Percentiles rank a stretch among this genome's conserved stretches.
Evolutionary conservation across 2,329 filamentous ascomycete genomes (phyloP).

Genomic region (Epichloe uncinata): DNA sequence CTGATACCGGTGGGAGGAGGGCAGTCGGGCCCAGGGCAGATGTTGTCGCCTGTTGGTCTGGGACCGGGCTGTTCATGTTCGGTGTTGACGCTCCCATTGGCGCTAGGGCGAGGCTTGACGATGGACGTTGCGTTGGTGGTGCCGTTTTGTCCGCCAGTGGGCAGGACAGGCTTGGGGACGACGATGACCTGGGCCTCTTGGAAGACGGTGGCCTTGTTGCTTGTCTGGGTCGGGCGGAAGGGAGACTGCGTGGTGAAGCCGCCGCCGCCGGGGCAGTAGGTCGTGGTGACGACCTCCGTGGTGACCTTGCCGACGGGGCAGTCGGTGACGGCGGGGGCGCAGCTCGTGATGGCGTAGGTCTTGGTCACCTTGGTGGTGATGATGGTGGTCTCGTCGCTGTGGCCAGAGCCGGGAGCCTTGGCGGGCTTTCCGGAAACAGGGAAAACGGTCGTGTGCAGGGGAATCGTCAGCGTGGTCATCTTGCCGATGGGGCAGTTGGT

Average conservation of each 20-base stretch:
- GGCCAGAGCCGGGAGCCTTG: no score
- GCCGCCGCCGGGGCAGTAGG: slow-evolving; percentile 6
- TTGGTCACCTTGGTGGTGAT: no score
- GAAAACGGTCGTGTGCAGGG: slow-evolving; percentile 24
- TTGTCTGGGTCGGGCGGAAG: neutral
- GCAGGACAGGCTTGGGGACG: neutral
- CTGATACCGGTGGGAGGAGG: slow-evolving; percentile 1
- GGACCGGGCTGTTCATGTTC: neutral
- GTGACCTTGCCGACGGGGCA: slow-evolving; percentile 17
- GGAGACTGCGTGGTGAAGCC: neutral
- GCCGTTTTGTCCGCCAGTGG: neutral
- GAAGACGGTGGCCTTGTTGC: slow-evolving; percentile 2
- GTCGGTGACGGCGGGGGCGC: slow-evolving; percentile 8
- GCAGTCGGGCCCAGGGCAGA: slow-evolving; percentile 7
- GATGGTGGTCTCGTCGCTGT: no score
- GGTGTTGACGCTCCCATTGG: neutral
- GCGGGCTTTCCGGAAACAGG: no score
- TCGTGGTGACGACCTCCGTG: no score
- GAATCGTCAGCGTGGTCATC: slow-evolving; percentile 23
- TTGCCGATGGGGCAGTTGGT: slow-evolving; percentile 20
- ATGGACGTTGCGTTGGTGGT: slow-evolving; percentile 1
- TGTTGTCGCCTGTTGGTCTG: neutral
- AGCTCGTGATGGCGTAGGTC: no score
- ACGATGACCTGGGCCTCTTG: neutral
- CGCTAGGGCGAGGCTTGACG: slow-evolving; percentile 1